Percentiles rank a stretch among this genome's conserved stretches.
These are phyloP conservation scores for Exophiala viscosa DNA, from an alignment of 2,329 filamentous ascomycete genomes.

Conservation along the genomic window DNA sequence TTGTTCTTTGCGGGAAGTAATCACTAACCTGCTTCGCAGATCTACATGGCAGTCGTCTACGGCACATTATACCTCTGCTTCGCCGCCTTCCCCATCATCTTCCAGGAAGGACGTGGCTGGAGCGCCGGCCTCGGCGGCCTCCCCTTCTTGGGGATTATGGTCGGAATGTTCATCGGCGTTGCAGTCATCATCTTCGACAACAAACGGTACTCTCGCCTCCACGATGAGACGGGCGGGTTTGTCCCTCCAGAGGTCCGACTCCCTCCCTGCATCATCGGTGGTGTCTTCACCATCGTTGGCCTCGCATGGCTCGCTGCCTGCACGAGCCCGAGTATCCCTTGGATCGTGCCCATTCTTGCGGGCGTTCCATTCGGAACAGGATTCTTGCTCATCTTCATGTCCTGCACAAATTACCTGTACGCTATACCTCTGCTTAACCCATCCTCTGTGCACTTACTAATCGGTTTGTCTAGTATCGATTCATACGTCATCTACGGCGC, in stretches of 20 bases:
- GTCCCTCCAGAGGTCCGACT: conserved; percentile 48
- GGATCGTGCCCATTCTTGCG: conserved; percentile 37
- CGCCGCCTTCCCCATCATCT: conserved; percentile 64
- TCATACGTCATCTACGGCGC: conserved; percentile 43
- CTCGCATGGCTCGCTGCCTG: conserved; percentile 61
- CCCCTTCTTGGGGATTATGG: conserved; percentile 64
- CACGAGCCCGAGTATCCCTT: conserved; percentile 40
- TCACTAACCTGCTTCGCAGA: conserved; percentile 46
- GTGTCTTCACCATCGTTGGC: conserved; percentile 52
- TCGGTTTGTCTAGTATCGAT: conserved; percentile 31
- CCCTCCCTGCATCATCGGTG: conserved; percentile 48
- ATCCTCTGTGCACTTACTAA: no score
- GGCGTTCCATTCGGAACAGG: conserved; percentile 39
- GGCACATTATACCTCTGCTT: conserved; percentile 56
- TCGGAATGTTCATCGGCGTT: conserved; percentile 38
- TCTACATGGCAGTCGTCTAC: conserved; percentile 67
- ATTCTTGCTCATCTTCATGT: conserved; percentile 39
- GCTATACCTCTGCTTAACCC: not conserved
- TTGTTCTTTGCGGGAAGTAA: conserved; percentile 44
- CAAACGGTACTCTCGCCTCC: conserved; percentile 29
- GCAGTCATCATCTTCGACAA: conserved; percentile 41
- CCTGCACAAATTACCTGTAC: conserved; percentile 38
- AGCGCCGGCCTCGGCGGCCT: conserved; percentile 57
- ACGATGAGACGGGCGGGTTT: conserved; percentile 8
- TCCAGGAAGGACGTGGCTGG: conserved; percentile 58